Evolutionary conservation across 2,329 filamentous ascomycete species (phyloP).

Genomic region (Arthroderma sp.): DNA sequence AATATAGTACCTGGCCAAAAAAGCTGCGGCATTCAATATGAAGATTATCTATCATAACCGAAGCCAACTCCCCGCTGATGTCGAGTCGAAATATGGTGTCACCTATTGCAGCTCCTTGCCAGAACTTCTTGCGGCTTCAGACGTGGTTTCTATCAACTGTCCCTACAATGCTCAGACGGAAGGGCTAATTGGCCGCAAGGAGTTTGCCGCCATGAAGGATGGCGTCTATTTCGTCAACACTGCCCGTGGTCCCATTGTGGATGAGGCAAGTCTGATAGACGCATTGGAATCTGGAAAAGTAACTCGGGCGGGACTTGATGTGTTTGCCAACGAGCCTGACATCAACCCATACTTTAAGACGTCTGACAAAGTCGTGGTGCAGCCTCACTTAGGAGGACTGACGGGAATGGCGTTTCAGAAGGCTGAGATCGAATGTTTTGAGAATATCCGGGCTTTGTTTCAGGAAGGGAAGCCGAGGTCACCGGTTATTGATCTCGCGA

Average conservation of each 20-base stretch:
- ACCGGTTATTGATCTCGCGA: constrained; percentile 19
- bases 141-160: constrained; percentile 36
- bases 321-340: constrained; percentile 33
- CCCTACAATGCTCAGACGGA: constrained; percentile 31
- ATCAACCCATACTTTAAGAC: constrained; percentile 28
- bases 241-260: constrained; percentile 36
- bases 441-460: constrained; percentile 33
- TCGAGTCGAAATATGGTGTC: constrained; percentile 24
- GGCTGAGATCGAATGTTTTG: constrained; percentile 33
- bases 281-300: constrained; percentile 37
- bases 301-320: constrained; percentile 36
- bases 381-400: constrained; percentile 34
- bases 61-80: constrained; percentile 18
- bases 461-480: constrained; percentile 25
- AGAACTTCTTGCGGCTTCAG: constrained; percentile 27
- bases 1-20: constrained; percentile 23
- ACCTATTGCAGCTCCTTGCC: constrained; percentile 27
- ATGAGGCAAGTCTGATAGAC: constrained; percentile 36
- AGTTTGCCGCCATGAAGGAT: constrained; percentile 37
- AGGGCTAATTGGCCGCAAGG: constrained; percentile 25
- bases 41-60: constrained; percentile 34
- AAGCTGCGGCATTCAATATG: constrained; percentile 32
- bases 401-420: constrained; percentile 31
- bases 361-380: constrained; percentile 30
- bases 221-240: constrained; percentile 39